Evolutionary conservation across 108 stramenopile species (phyloP).

Genomic region (Skeletonema potamos): DNA sequence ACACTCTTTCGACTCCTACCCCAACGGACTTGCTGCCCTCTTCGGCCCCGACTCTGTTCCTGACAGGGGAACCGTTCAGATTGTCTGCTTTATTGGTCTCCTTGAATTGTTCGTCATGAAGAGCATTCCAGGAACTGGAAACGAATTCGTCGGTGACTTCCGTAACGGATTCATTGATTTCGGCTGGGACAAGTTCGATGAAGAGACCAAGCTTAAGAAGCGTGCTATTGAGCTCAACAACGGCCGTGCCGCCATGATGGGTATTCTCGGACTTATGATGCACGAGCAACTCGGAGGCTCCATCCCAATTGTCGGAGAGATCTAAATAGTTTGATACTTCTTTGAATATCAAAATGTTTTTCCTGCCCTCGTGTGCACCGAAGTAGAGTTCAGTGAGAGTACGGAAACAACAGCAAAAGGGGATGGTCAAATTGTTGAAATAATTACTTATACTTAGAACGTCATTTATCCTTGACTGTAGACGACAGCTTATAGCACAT

Average conservation of each 20-base stretch:
- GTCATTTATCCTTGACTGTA: background rate
- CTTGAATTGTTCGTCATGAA: conserved; percentile 77
- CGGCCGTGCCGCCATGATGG: conserved; percentile 64
- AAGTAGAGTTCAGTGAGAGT: background rate
- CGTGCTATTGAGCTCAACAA: conserved; percentile 69
- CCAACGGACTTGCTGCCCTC: conserved; percentile 63
- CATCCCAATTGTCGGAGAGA: conserved; percentile 31
- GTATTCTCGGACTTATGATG: conserved; percentile 64
- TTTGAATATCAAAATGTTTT: background rate
- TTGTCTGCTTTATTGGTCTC: conserved; percentile 61
- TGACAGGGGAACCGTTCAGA: conserved; percentile 49
- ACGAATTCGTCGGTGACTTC: conserved; percentile 73
- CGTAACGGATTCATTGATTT: conserved; percentile 67
- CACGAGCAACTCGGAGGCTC: conserved; percentile 52
- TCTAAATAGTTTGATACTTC: conserved; percentile 12
- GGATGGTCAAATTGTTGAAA: background rate
- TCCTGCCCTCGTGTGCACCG: background rate
- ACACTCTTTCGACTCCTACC: conserved; percentile 59
- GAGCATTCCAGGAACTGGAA: conserved; percentile 51
- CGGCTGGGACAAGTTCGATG: conserved; percentile 31
- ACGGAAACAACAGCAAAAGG: background rate
- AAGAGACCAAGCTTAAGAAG: conserved; percentile 39
- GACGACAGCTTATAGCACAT: too few relatives aligned
- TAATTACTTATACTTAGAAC: background rate
- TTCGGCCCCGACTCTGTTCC: conserved; percentile 50